These are phyloP conservation scores for Ascochyta viciae-villosae DNA, from an alignment of 2,329 filamentous ascomycete genomes.

Conservation along the genomic window DNA sequence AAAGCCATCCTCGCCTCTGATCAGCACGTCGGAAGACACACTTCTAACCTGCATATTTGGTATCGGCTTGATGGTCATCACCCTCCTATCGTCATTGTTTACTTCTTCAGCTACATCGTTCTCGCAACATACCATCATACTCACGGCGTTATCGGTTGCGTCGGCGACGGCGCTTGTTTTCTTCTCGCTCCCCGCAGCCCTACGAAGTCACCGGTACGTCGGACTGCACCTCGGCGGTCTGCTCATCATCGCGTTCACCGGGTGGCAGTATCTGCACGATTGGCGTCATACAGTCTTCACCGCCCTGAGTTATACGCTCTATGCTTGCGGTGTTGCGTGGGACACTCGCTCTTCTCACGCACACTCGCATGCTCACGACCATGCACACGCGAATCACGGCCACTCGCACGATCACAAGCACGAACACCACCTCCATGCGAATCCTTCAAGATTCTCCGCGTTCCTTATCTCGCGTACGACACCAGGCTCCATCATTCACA, in stretches of 20 bases:
- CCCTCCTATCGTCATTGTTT: conserved; percentile 46
- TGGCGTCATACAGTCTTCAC: conserved; percentile 24
- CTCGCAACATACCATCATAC: conserved; percentile 43
- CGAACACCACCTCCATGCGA: conserved; percentile 50
- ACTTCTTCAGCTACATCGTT: conserved; percentile 43
- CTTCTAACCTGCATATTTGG: conserved; percentile 54
- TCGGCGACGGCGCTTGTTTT: conserved; percentile 53
- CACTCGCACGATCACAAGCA: conserved; percentile 38
- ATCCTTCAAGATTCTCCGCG: conserved; percentile 73
- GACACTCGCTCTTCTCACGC: conserved; percentile 45
- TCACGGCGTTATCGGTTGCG: conserved; percentile 52
- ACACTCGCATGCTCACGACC: conserved; percentile 36
- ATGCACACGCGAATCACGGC: conserved; percentile 41
- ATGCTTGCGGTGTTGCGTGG: conserved; percentile 50
- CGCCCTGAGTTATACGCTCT: conserved; percentile 36
- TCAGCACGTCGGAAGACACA: conserved; percentile 50
- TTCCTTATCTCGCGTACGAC: conserved; percentile 74
- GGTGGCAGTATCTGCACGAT: conserved; percentile 31
- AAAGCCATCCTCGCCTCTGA: conserved; percentile 45
- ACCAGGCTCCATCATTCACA: conserved; percentile 78
- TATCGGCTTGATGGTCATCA: conserved; percentile 44
- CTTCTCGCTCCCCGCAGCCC: conserved; percentile 51
- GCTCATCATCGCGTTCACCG: conserved; percentile 31
- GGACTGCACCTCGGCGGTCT: conserved; percentile 42
- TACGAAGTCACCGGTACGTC: conserved; percentile 49